Base-by-base conservation (phyloP, 164 flowering plant genomes). In the Vitis riparia region DNA sequence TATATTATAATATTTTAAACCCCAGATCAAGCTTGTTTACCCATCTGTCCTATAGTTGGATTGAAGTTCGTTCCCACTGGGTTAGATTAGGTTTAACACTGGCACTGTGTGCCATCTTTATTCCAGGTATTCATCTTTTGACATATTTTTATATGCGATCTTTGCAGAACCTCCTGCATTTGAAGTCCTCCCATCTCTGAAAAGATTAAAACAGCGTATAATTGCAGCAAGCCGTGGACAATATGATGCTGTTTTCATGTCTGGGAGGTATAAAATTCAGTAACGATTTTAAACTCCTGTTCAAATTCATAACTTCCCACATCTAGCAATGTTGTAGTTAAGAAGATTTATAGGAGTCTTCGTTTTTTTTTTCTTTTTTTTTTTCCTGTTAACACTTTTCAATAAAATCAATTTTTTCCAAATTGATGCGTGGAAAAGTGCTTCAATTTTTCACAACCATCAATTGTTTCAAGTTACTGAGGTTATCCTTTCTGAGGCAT, bases 241-340 rank as follows among this genome's bases (percentile, higher is more conserved):
- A 71, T 95, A 92, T 80, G 87, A 85, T 86, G 91, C 99, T 65
- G 99, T 95, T 73, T 90, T 95, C 75, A 92, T 95, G 99, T 92
- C 99, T 73, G 99, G 98, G 63, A 95, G 99, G 99, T 23, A 23
- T 23, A 23, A 23, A 23, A 23, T 23, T 23, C 27, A 23, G 27
- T 95, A 84, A 5, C 15, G 53, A 11, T 12, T 71, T 51, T 12
- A 51, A 52, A 49, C 7, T 60, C 32, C 8, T 58, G 14, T 63
- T n/a, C 29, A 10, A 23, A 8, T 51, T 29, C 30, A 59, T 37
- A 37, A 37, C 7, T 37, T 37, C 44, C 44, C 44, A 37, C 5
- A 37, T 37, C 44, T 37, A 37, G 44, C 5, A 37, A 37, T 37
- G 44, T 6, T 6, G 23, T 10, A 65, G 15, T 55, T 62, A 53